These are phyloP conservation scores for Jatropha multifida DNA, from an alignment of 441 rosid genomes.

Conservation along the genomic window DNA sequence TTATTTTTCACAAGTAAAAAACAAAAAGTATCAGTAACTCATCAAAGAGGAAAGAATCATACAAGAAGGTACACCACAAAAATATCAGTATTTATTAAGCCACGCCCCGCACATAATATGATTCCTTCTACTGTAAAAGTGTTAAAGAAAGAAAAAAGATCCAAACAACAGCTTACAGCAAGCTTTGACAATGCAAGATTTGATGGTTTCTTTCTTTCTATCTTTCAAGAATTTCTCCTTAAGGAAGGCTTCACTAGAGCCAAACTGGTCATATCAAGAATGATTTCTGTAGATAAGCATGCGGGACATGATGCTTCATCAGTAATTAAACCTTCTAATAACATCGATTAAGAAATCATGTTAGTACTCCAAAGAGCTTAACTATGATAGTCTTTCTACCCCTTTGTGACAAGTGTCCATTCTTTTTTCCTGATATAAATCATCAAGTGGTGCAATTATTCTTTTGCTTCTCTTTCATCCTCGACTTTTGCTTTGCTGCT, in stretches of 20 bases:
- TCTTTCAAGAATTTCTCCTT: neutral
- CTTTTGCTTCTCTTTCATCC: constrained; percentile 4
- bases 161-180: neutral
- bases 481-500: constrained; percentile 10
- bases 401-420: neutral
- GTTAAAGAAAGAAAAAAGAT: neutral
- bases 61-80: neutral
- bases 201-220: constrained; percentile 2
- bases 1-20: constrained; percentile 4
- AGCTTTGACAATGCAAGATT: neutral
- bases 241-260: constrained; percentile 7
- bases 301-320: constrained; percentile 33
- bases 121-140: neutral
- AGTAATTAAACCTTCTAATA: too few relatives aligned
- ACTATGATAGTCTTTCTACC: neutral
- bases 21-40: neutral
- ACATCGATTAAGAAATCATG: too few relatives aligned
- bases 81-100: neutral
- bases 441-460: constrained; percentile 8
- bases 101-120: neutral
- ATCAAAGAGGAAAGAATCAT: neutral
- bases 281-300: constrained; percentile 16
- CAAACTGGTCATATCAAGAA: constrained; percentile 8
- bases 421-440: neutral
- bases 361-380: neutral